Conservation (phyloP, 768 basidiomycete species). For the Amanita thiersii region DNA sequence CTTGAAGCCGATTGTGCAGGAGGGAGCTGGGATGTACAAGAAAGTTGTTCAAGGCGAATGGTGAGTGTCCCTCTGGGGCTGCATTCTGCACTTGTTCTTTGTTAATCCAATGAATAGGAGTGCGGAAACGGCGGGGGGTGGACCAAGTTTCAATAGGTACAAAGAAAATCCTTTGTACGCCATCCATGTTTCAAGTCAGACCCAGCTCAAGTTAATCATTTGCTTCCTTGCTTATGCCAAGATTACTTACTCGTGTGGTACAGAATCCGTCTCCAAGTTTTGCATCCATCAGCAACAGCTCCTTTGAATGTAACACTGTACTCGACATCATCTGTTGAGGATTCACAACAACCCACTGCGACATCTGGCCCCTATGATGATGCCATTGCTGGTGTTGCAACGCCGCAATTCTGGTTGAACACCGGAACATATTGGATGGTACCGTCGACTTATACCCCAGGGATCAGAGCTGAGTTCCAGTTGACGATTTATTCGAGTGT, state of each 20-base stretch:
- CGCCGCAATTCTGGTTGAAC: constrained; percentile 39
- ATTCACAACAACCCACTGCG: constrained; percentile 23
- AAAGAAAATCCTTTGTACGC: constrained; percentile 62
- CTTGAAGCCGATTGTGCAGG: constrained; percentile 61
- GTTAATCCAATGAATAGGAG: constrained; percentile 33
- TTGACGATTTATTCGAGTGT: constrained; percentile 51
- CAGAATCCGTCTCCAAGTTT: constrained; percentile 66
- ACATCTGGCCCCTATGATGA: constrained; percentile 84
- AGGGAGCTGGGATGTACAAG: constrained; percentile 88
- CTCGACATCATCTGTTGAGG: constrained; percentile 21
- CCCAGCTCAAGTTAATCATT: constrained; percentile 49
- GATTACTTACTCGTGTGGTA: neutral
- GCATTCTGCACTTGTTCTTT: neutral
- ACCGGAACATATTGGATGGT: constrained; percentile 66
- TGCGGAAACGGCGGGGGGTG: constrained; percentile 50
- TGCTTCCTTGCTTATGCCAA: neutral
- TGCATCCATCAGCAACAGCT: constrained; percentile 31
- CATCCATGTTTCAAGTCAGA: constrained; percentile 39
- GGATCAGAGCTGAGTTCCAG: constrained; percentile 46
- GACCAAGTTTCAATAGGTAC: constrained; percentile 62
- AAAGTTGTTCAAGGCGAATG: constrained; percentile 66
- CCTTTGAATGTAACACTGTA: constrained; percentile 59
- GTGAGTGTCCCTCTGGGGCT: constrained; percentile 29
- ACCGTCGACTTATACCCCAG: constrained; percentile 66
- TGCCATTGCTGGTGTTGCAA: constrained; percentile 61